Evolutionary conservation across 345 rosid genomes (phyloP), one percentile per base, ranked within the genome.

Genomic region (Sisymbrium irio): DNA sequence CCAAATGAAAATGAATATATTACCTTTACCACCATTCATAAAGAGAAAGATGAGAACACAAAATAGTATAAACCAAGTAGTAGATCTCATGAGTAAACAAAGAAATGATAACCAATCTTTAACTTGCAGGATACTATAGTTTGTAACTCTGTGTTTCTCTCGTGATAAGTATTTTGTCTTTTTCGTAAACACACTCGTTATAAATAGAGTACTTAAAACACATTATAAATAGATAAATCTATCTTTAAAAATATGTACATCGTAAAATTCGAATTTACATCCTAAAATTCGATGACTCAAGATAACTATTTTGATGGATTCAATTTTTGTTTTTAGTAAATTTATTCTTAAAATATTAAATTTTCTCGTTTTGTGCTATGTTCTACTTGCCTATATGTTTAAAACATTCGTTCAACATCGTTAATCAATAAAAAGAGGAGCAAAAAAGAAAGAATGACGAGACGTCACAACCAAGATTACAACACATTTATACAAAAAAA

Each of bases 1-100:
- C 30, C 14, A 9, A 41, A n/a, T 22, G 4, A 20, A 68, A 7
- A 28, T 1, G 20, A 15, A 15, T 54, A 12, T 11, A 5, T 44
- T 56, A 69, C 54, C 64, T 44, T 56, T 44, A 57, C 66, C 44
- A 45, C 9, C 12, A 7, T 8, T 33, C 5, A 45, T 14, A 20
- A 45, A 9, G 37, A 58, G 37, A 70, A 45, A 70, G 8, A 45
- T n/a, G 35, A 69, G 56, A 22, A 35, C 27, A 58, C 44, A 33
- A 10, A 17, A 33, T 20, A 22, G 25, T 58, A 46, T 45, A 45
- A 37, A 70, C 27, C 74, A 35, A 5, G 36, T 35, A 33, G 57
- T 25, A 57, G 41, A 58, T 69, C 55, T 69, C 74, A 69, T 69
- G 65, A 35, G 3, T 44, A 14, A 42, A 17, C 13, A 44, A 20